These are phyloP conservation scores for Bipolaris gigantea DNA, from an alignment of 2,329 filamentous ascomycete genomes.

Conservation along the genomic window DNA sequence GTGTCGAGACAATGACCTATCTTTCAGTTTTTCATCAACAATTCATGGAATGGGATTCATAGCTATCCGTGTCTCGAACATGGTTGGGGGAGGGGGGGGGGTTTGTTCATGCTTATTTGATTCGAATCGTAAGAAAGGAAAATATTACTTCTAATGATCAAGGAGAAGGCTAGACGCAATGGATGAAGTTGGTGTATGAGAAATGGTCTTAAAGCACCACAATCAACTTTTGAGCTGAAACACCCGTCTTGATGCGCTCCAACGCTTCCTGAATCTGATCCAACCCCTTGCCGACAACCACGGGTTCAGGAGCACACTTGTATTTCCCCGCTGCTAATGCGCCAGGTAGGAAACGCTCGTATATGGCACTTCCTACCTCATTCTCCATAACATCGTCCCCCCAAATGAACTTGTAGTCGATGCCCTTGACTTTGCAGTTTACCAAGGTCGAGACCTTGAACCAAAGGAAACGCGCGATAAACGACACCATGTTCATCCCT, in stretches of 20 bases:
- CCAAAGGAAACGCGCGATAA: not conserved
- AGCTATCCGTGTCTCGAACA: too few species aligned
- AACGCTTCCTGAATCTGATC: slow-evolving; percentile 25
- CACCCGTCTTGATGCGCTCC: slow-evolving; percentile 5
- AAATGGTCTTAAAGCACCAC: not conserved
- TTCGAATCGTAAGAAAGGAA: too few species aligned
- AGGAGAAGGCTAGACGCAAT: too few species aligned
- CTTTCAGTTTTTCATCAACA: too few species aligned
- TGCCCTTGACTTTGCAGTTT: not conserved
- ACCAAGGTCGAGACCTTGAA: not conserved
- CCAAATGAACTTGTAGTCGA: not conserved
- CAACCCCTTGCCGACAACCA: slow-evolving; percentile 22
- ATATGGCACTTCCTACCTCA: slow-evolving; percentile 1
- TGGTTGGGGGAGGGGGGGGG: too few species aligned
- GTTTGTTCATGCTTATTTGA: too few species aligned
- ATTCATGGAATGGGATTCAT: too few species aligned
- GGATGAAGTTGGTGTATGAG: not conserved
- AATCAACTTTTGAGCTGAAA: slow-evolving; percentile 1
- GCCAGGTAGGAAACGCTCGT: slow-evolving; percentile 14
- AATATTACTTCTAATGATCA: too few species aligned
- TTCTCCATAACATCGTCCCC: not conserved
- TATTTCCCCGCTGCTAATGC: slow-evolving; percentile 15
- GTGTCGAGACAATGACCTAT: too few species aligned
- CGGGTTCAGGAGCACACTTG: slow-evolving; percentile 14
- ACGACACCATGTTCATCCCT: not conserved